Percentiles rank a stretch among this genome's conserved stretches.
phyloP scores from a whole-genome alignment of 495 filamentous ascomycete genomes.

The Clohesyomyces aquaticus region DNA sequence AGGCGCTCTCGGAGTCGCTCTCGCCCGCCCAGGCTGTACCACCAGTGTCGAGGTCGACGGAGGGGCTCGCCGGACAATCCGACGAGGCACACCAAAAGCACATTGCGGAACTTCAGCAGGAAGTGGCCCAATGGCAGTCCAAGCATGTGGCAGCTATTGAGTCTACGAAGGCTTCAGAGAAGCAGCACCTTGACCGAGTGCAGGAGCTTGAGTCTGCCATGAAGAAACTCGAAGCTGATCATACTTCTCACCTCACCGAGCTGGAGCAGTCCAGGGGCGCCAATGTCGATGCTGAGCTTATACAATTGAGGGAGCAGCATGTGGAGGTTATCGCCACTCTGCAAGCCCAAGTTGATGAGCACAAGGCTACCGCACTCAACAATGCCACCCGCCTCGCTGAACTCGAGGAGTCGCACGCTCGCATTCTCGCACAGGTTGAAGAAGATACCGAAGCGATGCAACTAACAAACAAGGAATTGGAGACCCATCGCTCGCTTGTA shows the following conservation, averaged over 20 bases:
- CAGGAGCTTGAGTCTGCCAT: conserved; percentile 66
- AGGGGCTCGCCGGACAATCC: conserved; percentile 38
- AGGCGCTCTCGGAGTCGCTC: conserved; percentile 18
- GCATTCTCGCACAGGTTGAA: conserved; percentile 52
- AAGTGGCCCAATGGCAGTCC: conserved; percentile 73
- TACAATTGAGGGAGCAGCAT: conserved; percentile 62
- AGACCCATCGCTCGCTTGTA: conserved; percentile 51
- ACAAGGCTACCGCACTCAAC: conserved; percentile 61
- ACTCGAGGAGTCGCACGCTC: conserved; percentile 52
- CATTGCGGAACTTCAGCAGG: conserved; percentile 71
- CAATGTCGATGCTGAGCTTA: conserved; percentile 48
- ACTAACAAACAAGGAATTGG: conserved; percentile 49
- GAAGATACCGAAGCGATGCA: conserved; percentile 54
- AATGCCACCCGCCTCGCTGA: conserved; percentile 51
- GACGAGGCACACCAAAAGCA: conserved; percentile 58
- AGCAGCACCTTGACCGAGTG: conserved; percentile 71
- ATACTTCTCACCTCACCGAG: conserved; percentile 39
- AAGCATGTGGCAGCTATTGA: conserved; percentile 73
- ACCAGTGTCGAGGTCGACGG: conserved; percentile 27
- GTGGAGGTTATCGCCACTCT: conserved; percentile 67
- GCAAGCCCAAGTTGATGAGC: conserved; percentile 75
- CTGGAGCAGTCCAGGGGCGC: conserved; percentile 34
- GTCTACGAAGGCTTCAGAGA: conserved; percentile 73
- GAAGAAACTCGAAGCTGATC: conserved; percentile 44
- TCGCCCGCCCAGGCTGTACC: conserved; percentile 32